Base-by-base conservation (phyloP, 2,329 filamentous ascomycete species). In the Aspergillus latus region DNA sequence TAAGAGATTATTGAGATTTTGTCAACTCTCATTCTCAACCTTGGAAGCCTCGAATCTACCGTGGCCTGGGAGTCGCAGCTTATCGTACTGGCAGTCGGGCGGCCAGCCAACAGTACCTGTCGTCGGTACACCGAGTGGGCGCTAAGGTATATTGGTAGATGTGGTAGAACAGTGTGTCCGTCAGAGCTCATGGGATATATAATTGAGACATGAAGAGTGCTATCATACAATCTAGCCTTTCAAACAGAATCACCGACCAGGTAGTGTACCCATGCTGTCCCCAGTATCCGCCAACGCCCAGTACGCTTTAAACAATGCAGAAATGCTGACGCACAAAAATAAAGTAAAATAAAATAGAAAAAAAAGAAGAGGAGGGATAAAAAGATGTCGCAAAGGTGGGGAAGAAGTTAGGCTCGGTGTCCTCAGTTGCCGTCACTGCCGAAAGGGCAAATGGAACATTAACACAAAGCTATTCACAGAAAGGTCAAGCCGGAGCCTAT, bases 181-280 rank as follows among this genome's bases (percentile, higher is more conserved):
- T 42, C 11, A 26, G 45, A 26, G 29, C 9, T 32, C 16, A 53
- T 42, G 32, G n/a, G 16, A 53, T 48, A 53, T 47, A 53, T 15
- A 39, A 53, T 16, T 42, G 26, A 37, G n/a, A 37, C 46, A 49
- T 13, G 13, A 50, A 30, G 8, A 32, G 34, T 13, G n/a, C 26
- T 42, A 42, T 50, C 15, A 52, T 52, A 52, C 49, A 54, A 36
- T 36, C 43, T 40, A 46, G 32, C 44, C 32, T 28, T 47, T 49
- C 43, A 40, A 44, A 13, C 26, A 15, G 30, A 30, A 16, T 47
- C 10, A n/a, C 15, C 10, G 8, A 47, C 29, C 29, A 47, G 26
- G 15, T 11, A 47, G 15, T 46, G 11, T 47, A n/a, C 44, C 29
- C 11, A 21, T 16, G 16, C n/a, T 32, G 3, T 16, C 10, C 40